Percentiles rank a stretch among this genome's conserved stretches.
phyloP scores from a whole-genome alignment of 345 rosid genomes.

The Luvunga scandens region DNA sequence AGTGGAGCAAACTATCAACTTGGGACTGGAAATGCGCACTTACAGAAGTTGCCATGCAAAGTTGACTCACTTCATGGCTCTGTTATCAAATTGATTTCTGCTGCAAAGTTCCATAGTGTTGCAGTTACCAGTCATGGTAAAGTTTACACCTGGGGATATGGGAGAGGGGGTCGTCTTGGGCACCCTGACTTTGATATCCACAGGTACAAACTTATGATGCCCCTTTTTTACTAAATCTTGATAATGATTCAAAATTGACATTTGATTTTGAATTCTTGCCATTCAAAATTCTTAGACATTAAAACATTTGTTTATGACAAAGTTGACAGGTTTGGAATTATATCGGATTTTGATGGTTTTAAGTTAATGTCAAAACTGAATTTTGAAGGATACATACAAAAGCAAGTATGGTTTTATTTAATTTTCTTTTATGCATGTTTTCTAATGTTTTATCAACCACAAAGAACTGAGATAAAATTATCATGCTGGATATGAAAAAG shows the following conservation, averaged over 20 bases:
- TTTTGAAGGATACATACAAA: background rate
- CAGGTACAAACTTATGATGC: slow-evolving; percentile 44
- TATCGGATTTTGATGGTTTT: background rate
- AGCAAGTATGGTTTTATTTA: background rate
- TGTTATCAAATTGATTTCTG: slow-evolving; percentile 67
- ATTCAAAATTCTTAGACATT: background rate
- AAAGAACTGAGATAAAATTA: background rate
- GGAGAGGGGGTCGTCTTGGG: slow-evolving; percentile 99
- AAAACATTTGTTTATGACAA: background rate
- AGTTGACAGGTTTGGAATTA: background rate
- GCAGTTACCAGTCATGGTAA: slow-evolving; percentile 76
- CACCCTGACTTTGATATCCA: slow-evolving; percentile 99
- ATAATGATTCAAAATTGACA: background rate
- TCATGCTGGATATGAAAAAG: background rate
- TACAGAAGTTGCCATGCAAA: slow-evolving; percentile 89
- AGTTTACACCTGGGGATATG: slow-evolving; percentile 97
- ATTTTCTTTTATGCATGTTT: background rate
- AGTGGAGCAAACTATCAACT: slow-evolving; percentile 96
- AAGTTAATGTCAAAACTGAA: background rate
- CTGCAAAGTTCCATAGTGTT: slow-evolving; percentile 92
- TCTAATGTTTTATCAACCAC: background rate
- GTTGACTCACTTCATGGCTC: slow-evolving; percentile 85
- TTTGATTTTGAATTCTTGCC: background rate
- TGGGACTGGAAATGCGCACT: slow-evolving; percentile 88
- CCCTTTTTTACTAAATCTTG: background rate